phyloP scores from a whole-genome alignment of 2,329 filamentous ascomycete genomes.

The Elsinoe ampelina region DNA sequence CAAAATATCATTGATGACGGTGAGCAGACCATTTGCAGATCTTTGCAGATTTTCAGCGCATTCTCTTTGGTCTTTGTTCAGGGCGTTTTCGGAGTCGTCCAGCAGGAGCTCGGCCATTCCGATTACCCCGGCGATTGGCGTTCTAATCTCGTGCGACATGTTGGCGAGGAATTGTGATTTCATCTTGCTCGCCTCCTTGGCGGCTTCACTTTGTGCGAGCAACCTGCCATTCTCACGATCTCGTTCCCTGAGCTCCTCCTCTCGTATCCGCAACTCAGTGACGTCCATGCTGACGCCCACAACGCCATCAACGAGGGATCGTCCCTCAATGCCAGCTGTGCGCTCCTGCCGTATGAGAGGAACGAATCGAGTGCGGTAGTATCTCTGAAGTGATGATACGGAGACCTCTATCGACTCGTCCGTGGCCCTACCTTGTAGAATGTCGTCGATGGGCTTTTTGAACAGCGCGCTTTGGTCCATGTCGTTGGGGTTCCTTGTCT shows the following conservation, averaged over 20 bases:
- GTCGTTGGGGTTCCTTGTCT: conserved; percentile 11
- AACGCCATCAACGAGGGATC: conserved; percentile 56
- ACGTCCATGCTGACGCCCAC: conserved; percentile 75
- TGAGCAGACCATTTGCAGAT: conserved; percentile 71
- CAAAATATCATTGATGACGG: conserved; percentile 77
- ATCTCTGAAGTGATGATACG: conserved; percentile 48
- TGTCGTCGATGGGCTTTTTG: conserved; percentile 51
- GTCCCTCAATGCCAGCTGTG: conserved; percentile 41
- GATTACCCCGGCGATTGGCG: conserved; percentile 68
- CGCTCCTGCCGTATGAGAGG: conserved; percentile 53
- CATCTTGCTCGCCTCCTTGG: conserved; percentile 69
- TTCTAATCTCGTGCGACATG: conserved; percentile 32
- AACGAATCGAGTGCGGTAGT: conserved; percentile 62
- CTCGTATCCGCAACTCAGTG: conserved; percentile 59
- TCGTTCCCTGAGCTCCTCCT: conserved; percentile 53
- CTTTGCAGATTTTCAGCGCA: conserved; percentile 70
- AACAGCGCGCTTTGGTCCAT: conserved; percentile 33
- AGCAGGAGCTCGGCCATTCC: conserved; percentile 69
- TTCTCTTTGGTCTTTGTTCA: conserved; percentile 63
- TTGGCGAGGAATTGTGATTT: conserved; percentile 74
- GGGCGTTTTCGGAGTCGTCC: conserved; percentile 45
- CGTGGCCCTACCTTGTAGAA: conserved; percentile 51
- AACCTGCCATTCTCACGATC: conserved; percentile 58
- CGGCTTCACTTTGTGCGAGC: conserved; percentile 65
- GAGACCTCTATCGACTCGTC: conserved; percentile 58